A percentile compares a stretch with the other conserved stretches of the same genome.
These are phyloP conservation scores for Sporothrix dimorphospora DNA, from an alignment of 2,329 filamentous ascomycete species.

Conservation along the genomic window DNA sequence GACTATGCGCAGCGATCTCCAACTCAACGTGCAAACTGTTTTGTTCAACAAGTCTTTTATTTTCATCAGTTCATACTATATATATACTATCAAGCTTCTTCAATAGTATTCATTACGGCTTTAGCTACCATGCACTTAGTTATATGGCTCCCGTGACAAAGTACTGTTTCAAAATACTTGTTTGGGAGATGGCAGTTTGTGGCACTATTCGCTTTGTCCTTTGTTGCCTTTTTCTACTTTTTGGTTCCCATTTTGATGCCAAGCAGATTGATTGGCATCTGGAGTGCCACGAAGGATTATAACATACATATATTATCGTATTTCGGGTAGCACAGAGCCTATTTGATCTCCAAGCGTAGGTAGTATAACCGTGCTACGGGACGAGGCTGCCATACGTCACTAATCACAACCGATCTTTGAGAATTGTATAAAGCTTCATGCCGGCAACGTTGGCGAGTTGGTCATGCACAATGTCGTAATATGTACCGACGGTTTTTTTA, in stretches of 20 bases:
- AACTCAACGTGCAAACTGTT: too few species aligned
- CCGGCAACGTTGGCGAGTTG: too few species aligned
- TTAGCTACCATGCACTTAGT: too few species aligned
- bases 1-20: too few species aligned
- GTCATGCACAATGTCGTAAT: too few species aligned
- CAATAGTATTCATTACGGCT: too few species aligned
- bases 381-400: not conserved
- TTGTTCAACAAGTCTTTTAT: too few species aligned
- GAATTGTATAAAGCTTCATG: too few species aligned
- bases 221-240: conserved; percentile 13
- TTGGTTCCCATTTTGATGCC: not conserved
- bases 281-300: not conserved
- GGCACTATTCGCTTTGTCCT: not conserved
- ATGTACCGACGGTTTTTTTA: too few species aligned
- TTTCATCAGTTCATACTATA: too few species aligned
- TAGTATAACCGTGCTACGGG: not conserved
- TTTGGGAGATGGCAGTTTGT: not conserved
- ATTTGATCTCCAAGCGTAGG: not conserved
- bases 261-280: not conserved
- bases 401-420: too few species aligned
- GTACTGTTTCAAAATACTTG: not conserved
- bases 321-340: not conserved
- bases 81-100: too few species aligned
- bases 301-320: not conserved
- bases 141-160: not conserved